Evolutionary conservation across 2,329 filamentous ascomycete species (phyloP).

Genomic region (Ceratocystis variospora): DNA sequence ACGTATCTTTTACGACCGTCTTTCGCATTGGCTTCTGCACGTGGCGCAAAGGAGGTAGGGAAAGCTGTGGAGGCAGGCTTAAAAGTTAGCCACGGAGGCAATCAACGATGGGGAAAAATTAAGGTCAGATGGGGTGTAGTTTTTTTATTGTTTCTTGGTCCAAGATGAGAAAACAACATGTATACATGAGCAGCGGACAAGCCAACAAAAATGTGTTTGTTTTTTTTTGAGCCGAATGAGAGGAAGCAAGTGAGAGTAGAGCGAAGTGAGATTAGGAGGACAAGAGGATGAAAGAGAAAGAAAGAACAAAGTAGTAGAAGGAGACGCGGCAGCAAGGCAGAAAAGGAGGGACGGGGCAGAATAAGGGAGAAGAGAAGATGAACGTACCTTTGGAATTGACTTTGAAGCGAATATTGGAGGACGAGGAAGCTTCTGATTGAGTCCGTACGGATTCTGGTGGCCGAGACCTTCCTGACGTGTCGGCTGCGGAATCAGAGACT

Average conservation of each 20-base stretch:
- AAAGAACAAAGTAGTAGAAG: not conserved
- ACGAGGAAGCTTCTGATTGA: conserved; percentile 9
- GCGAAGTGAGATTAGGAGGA: not conserved
- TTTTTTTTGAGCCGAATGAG: too few species aligned
- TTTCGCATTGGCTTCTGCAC: conserved; percentile 12
- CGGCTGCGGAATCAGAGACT: conserved; percentile 14
- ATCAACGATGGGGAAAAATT: not conserved
- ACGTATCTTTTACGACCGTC: conserved; percentile 37
- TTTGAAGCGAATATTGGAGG: conserved; percentile 12
- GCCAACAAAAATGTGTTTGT: too few species aligned
- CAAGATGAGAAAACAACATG: not conserved
- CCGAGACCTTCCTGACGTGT: conserved; percentile 15
- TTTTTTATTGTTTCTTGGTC: not conserved
- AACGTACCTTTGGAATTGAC: conserved; percentile 14
- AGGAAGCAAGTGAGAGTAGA: not conserved
- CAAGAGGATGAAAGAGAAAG: not conserved
- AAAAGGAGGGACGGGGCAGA: not conserved
- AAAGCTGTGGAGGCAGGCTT: conserved; percentile 4
- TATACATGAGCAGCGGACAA: not conserved
- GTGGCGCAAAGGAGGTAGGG: conserved; percentile 10
- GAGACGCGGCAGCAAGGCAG: not conserved
- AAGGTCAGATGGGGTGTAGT: not conserved
- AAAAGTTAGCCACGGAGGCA: too few species aligned
- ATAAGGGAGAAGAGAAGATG: not conserved
- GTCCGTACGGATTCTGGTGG: conserved; percentile 8